These are phyloP conservation scores for Chrysoporthe austroafricana DNA, from an alignment of 2,329 filamentous ascomycete species.

Conservation along the genomic window DNA sequence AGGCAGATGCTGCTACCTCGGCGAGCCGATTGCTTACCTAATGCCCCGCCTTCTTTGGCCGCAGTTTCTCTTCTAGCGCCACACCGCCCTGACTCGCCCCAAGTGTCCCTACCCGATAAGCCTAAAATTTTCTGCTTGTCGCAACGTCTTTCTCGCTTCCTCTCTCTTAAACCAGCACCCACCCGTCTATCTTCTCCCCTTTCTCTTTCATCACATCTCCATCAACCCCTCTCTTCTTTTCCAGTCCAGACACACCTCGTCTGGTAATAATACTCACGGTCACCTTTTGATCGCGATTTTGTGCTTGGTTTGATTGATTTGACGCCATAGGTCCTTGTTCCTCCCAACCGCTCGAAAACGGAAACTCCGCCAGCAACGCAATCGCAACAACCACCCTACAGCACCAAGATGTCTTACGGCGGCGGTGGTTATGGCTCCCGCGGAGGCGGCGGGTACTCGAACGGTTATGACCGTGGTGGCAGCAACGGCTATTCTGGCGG, in stretches of 20 bases:
- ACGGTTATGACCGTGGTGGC: constrained; percentile 47
- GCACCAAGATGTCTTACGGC: constrained; percentile 50
- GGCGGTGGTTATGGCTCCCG: constrained; percentile 46
- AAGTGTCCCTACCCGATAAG: constrained; percentile 21
- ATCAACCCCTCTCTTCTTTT: constrained; percentile 28
- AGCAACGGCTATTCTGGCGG: constrained; percentile 53
- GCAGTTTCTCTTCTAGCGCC: constrained; percentile 10
- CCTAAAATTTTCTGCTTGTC: constrained; percentile 27
- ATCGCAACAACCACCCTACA: constrained; percentile 17
- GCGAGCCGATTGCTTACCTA: constrained; percentile 21
- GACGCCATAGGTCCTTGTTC: constrained; percentile 16
- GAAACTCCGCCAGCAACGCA: constrained; percentile 8
- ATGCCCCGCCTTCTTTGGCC: not conserved
- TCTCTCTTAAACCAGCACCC: not conserved
- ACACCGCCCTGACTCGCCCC: constrained; percentile 7
- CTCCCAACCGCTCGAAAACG: constrained; percentile 21
- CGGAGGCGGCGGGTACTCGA: constrained; percentile 55
- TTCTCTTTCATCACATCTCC: constrained; percentile 24
- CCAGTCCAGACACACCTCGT: constrained; percentile 28
- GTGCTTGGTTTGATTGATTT: constrained; percentile 24
- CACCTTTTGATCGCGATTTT: constrained; percentile 17
- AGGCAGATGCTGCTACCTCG: not conserved
- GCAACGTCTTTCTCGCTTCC: constrained; percentile 18
- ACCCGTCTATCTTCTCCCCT: constrained; percentile 24
- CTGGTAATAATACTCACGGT: constrained; percentile 10